Conservation (phyloP, 1,284 basidiomycete genomes). For the Ganoderma resinaceum region DNA sequence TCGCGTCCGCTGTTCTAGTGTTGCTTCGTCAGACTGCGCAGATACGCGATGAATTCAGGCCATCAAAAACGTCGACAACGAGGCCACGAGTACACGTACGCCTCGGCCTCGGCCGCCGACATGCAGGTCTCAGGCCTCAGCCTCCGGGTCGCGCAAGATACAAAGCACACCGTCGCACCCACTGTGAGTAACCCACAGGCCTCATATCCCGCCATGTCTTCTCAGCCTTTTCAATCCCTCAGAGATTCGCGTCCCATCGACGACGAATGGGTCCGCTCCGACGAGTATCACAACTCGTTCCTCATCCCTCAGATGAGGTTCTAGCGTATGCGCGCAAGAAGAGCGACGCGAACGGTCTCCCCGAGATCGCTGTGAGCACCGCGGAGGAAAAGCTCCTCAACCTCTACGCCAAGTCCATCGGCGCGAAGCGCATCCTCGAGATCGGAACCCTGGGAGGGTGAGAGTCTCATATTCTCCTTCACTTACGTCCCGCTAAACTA, state of each 20-base stretch:
- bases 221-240: constrained; percentile 2
- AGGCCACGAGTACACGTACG: neutral
- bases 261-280: constrained; percentile 57
- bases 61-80: neutral
- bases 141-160: neutral
- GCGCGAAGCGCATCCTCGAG: constrained; percentile 62
- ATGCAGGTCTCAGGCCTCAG: neutral
- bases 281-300: constrained; percentile 64
- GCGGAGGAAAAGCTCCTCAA: constrained; percentile 65
- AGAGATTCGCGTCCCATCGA: constrained; percentile 15
- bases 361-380: constrained; percentile 59
- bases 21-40: neutral
- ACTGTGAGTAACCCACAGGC: neutral
- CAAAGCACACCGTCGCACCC: neutral
- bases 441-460: constrained; percentile 71
- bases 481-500: neutral
- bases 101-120: neutral
- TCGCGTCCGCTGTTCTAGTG: neutral
- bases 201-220: neutral
- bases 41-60: neutral
- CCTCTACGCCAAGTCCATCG: constrained; percentile 53
- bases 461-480: constrained; percentile 28
- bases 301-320: constrained; percentile 52
- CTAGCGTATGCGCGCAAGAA: constrained; percentile 53
- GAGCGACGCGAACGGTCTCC: constrained; percentile 52